Base-by-base conservation (phyloP, 2,329 filamentous ascomycete genomes). In the Exserohilum rostratum region DNA sequence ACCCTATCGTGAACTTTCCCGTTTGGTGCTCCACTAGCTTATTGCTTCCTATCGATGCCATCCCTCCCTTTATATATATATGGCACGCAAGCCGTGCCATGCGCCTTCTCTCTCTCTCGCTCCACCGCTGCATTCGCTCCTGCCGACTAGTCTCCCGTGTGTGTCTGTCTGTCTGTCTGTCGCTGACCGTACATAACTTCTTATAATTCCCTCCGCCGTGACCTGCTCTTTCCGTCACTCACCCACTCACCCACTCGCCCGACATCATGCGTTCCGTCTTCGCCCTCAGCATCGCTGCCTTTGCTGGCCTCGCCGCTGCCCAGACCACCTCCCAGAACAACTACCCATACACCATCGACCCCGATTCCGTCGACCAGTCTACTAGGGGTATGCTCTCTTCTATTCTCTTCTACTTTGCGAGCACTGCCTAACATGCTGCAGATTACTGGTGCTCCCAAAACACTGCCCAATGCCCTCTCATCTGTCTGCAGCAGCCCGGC, bases 361-460 rank as follows among this genome's bases (percentile, higher is more conserved):
- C 90, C 3, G 64, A 78, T 13, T 82, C 75, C 29, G 88, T 93
- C 2, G 68, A 81, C 3, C 62, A 84, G 31, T 61, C 76, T 42
- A 76, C 73, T 43, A 80, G 84, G 76, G 73, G 85, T 87, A 78
- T 53, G 85, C 72, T 20, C 22, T 42, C 11, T 34, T 10, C 13
- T 22, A 2, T 5, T 39, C 11, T 42, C 18, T 20, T 18, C 18
- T 20, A 12, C 35, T 30, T 13, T 18, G 13, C 17, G 15, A 4
- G n/a, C 10, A 9, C 15, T 35, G 22, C 49, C 72, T 73, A 53
- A 74, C 62, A 49, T 3, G 6, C 7, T 53, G 6, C 37, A 87
- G 85, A 81, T 55, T 68, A 70, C 10, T 93, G 90, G 90, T 93
- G 90, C 74, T 56, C 73, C 22, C 80, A 82, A 62, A 85, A 92